Evolutionary conservation across 2,329 filamentous ascomycete genomes (phyloP).

Genomic region (Aspergillus sp.): DNA sequence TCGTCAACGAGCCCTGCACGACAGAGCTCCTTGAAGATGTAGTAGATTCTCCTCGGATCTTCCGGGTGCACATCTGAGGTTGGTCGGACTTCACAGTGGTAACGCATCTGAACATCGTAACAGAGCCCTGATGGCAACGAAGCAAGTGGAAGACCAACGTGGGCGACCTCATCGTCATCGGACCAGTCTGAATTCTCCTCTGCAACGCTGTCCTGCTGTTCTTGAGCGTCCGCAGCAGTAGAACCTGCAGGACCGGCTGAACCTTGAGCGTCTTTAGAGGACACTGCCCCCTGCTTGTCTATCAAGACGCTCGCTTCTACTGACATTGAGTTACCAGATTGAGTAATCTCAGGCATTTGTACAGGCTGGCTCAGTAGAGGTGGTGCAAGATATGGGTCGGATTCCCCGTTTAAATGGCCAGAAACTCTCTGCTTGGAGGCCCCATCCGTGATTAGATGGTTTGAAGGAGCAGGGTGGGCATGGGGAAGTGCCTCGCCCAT

Average conservation of each 20-base stretch:
- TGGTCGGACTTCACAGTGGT: slow-evolving; percentile 82
- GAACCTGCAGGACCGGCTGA: slow-evolving; percentile 32
- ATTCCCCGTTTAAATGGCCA: slow-evolving; percentile 24
- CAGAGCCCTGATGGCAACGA: slow-evolving; percentile 75
- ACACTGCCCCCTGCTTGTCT: slow-evolving; percentile 19
- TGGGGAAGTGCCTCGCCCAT: slow-evolving; percentile 40
- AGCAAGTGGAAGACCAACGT: slow-evolving; percentile 50
- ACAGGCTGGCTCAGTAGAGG: slow-evolving; percentile 28
- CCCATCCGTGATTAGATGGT: slow-evolving; percentile 21
- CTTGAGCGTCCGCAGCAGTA: slow-evolving; percentile 24
- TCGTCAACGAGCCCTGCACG: slow-evolving; percentile 76
- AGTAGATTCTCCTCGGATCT: slow-evolving; percentile 87
- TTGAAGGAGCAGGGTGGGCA: slow-evolving; percentile 23
- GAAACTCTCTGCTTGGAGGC: slow-evolving; percentile 22
- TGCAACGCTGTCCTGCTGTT: slow-evolving; percentile 39
- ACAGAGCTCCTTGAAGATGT: slow-evolving; percentile 89
- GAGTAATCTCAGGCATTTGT: slow-evolving; percentile 25
- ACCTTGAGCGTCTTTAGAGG: slow-evolving; percentile 30
- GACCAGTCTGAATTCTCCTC: slow-evolving; percentile 49
- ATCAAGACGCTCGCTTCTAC: slow-evolving; percentile 8
- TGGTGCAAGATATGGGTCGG: slow-evolving; percentile 30
- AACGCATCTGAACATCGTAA: slow-evolving; percentile 94
- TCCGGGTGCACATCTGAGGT: slow-evolving; percentile 82
- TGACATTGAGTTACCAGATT: slow-evolving; percentile 13
- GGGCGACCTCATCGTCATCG: slow-evolving; percentile 37